Conservation (phyloP, 2,329 filamentous ascomycete species). For the Phialemonium atrogriseum region DNA sequence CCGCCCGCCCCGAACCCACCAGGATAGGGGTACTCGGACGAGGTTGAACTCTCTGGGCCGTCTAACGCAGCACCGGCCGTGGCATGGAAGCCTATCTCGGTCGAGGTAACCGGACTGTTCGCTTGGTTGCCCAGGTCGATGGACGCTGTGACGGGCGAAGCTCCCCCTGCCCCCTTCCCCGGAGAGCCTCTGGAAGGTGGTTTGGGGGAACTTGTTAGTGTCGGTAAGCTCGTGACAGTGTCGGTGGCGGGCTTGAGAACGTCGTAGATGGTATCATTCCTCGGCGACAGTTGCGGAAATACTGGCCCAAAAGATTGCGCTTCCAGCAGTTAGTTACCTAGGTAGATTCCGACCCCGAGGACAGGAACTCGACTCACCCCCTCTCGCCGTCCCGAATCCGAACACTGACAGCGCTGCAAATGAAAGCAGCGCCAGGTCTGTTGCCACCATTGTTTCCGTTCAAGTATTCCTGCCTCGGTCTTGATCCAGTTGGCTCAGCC, state of each 20-base stretch:
- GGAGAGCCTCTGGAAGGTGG: slow-evolving; percentile 1
- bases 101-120: not conserved
- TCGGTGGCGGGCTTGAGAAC: too few relatives aligned
- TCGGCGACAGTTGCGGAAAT: too few relatives aligned
- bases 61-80: not conserved
- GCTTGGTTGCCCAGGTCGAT: not conserved
- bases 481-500: too few relatives aligned
- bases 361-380: slow-evolving; percentile 12
- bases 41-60: slow-evolving; percentile 2
- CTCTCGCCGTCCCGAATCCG: slow-evolving; percentile 12
- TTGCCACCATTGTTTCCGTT: slow-evolving; percentile 12
- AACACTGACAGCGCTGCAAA: slow-evolving; percentile 15
- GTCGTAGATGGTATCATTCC: too few relatives aligned
- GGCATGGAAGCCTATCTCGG: too few relatives aligned
- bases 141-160: not conserved
- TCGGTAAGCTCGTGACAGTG: slow-evolving; percentile 2
- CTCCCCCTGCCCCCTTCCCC: not conserved
- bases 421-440: slow-evolving; percentile 14
- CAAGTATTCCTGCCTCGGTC: too few relatives aligned
- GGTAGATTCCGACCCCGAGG: too few relatives aligned
- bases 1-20: slow-evolving; percentile 8
- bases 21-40: slow-evolving; percentile 9
- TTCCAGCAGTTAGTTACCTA: too few relatives aligned
- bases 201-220: not conserved
- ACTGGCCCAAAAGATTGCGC: too few relatives aligned